Evolutionary conservation across 176 grass and related monocot genomes (phyloP).

Genomic region (Zea luxurians): DNA sequence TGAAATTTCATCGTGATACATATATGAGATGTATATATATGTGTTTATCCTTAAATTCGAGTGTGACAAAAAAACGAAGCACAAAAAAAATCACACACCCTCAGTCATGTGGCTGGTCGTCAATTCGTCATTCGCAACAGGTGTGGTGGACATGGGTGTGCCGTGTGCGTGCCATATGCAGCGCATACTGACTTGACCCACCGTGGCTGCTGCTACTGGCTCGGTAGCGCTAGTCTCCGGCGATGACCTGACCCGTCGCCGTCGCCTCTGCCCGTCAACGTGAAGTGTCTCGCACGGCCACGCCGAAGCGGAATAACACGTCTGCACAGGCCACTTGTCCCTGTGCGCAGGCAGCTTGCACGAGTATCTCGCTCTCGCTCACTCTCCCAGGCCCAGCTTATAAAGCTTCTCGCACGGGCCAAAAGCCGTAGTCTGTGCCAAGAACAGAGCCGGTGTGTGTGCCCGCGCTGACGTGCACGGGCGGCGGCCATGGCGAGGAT

Average conservation of each 20-base stretch:
- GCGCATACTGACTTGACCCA: slow-evolving; percentile 20
- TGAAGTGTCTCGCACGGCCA: not conserved
- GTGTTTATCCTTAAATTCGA: no score
- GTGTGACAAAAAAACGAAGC: not conserved
- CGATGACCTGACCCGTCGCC: slow-evolving; percentile 34
- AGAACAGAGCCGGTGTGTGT: no score
- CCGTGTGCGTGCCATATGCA: not conserved
- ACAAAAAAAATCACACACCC: not conserved
- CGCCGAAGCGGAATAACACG: not conserved
- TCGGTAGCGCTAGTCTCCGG: not conserved
- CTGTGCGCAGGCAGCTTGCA: not conserved
- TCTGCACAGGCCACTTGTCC: not conserved
- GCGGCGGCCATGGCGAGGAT: slow-evolving; percentile 40
- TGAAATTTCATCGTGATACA: no score
- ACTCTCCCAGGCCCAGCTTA: no score
- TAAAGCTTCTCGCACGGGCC: not conserved
- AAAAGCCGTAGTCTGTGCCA: not conserved
- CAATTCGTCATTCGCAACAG: not conserved
- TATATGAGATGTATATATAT: no score
- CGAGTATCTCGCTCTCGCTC: no score
- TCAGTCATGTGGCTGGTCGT: not conserved
- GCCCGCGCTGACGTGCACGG: not conserved
- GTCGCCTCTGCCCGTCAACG: not conserved
- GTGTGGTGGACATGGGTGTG: no score
- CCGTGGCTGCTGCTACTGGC: not conserved